Conservation (phyloP, 192 early-diverging fungal species). For the Backusella liffmaniae region DNA sequence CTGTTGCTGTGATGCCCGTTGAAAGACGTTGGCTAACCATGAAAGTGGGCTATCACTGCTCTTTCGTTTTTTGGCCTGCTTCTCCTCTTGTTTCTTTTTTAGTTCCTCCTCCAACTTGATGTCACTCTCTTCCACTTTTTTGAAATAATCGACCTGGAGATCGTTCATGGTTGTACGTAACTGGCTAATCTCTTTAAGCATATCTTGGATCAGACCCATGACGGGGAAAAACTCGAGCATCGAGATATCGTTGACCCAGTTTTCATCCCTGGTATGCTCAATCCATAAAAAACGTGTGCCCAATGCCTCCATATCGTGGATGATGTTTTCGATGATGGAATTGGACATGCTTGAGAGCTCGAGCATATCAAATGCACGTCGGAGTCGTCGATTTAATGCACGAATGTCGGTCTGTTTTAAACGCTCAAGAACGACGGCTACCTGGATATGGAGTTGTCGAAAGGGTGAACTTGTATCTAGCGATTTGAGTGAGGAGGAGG, state of each 20-base stretch:
- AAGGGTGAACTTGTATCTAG: neutral
- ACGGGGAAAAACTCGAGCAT: conserved; percentile 49
- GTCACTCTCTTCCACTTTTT: conserved; percentile 47
- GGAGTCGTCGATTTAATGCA: conserved; percentile 49
- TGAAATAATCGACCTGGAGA: conserved; percentile 57
- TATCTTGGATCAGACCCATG: conserved; percentile 42
- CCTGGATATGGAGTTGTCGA: neutral
- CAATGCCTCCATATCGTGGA: conserved; percentile 48
- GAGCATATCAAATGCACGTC: conserved; percentile 56
- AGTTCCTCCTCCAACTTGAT: conserved; percentile 3
- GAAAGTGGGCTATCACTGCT: neutral
- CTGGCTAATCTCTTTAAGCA: conserved; percentile 52
- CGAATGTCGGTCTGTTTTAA: conserved; percentile 50
- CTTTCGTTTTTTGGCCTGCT: neutral
- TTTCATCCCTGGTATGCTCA: conserved; percentile 18
- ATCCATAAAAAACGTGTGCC: conserved; percentile 49
- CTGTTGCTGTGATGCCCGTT: conserved; percentile 3
- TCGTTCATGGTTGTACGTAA: conserved; percentile 57
- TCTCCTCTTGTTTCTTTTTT: neutral
- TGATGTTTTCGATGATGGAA: conserved; percentile 54
- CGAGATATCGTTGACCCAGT: neutral
- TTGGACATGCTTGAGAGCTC: conserved; percentile 56
- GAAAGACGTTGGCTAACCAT: conserved; percentile 13
- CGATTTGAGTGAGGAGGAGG: neutral
- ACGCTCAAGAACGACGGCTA: conserved; percentile 5